Evolutionary conservation across 2,329 filamentous ascomycete species (phyloP), one percentile per base, ranked within the genome.

Genomic region (Paracorniculantispora psalliotae): DNA sequence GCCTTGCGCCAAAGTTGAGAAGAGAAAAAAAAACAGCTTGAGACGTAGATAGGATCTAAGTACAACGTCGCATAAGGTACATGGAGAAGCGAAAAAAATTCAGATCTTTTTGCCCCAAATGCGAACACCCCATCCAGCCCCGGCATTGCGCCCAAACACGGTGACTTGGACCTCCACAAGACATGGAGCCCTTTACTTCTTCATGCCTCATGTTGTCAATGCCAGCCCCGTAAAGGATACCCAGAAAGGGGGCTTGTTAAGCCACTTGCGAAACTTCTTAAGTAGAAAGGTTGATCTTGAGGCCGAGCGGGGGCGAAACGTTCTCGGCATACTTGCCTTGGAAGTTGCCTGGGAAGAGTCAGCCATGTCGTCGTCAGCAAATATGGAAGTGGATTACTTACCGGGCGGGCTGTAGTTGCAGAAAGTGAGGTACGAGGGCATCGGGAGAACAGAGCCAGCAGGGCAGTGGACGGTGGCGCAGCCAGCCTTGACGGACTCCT

Each of bases 341-440:
- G 48, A 79, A 74, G 72, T 85, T 85, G 65, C 82, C 81, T 81
- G 28, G 0, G 5, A 28, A 44, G 4, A 43, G 49, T 68, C 64
- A 69, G 58, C 61, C 33, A 35, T 46, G 12, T n/a, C 12, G n/a
- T 35, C 26, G 13, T 26, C 10, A 25, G 26, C 9, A 9, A 37
- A 15, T 25, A 33, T 19, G 5, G n/a, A 17, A 35, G 26, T 2
- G 43, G 28, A n/a, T 50, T 12, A 73, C 84, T 73, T 84, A 90
- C 90, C 91, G 63, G 85, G 77, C 62, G 85, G 81, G 65, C 76
- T 78, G 79, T 96, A 96, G 82, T 96, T 93, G 87, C 91, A 96
- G 68, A 96, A 91, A 30, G 89, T 92, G 79, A 85, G 91, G 75
- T 83, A 86, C n/a, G 85, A 75, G 39, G 79, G 80, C 77, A 85